phyloP scores from a whole-genome alignment of 345 rosid genomes.

The Salix viminalis region DNA sequence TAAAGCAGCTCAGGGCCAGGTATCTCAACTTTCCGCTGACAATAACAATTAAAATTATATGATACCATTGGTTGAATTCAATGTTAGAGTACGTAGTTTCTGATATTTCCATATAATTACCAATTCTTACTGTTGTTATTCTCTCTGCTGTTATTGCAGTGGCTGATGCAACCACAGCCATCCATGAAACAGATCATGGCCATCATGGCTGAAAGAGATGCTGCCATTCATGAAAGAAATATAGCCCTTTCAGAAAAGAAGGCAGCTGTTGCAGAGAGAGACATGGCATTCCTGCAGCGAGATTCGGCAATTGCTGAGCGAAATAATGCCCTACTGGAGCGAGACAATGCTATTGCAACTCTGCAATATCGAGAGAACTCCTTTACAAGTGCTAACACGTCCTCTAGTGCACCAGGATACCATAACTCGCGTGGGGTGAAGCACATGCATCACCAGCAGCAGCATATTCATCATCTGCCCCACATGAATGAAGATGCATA shows the following conservation, averaged over 20 bases:
- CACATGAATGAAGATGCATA: constrained; percentile 56
- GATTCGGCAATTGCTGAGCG: constrained; percentile 92
- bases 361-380: constrained; percentile 86
- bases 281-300: constrained; percentile 87
- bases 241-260: constrained; percentile 87
- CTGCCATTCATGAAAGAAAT: constrained; percentile 85
- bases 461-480: constrained; percentile 51
- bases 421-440: constrained; percentile 84
- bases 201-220: constrained; percentile 95
- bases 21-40: constrained; percentile 25
- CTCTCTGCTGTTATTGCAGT: constrained; percentile 43
- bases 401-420: constrained; percentile 69
- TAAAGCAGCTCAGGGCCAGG: constrained; percentile 88
- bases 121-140: constrained; percentile 14
- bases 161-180: constrained; percentile 94
- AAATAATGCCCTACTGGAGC: constrained; percentile 77
- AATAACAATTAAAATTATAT: neutral
- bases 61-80: neutral
- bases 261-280: constrained; percentile 87
- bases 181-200: constrained; percentile 99
- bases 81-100: neutral
- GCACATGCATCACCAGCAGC: constrained; percentile 75
- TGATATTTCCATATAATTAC: neutral
- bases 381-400: constrained; percentile 44
- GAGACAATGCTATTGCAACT: constrained; percentile 77